A percentile compares a stretch with the other conserved stretches of the same genome.
phyloP scores from a whole-genome alignment of 768 basidiomycete species.

The Russula vinacea region DNA sequence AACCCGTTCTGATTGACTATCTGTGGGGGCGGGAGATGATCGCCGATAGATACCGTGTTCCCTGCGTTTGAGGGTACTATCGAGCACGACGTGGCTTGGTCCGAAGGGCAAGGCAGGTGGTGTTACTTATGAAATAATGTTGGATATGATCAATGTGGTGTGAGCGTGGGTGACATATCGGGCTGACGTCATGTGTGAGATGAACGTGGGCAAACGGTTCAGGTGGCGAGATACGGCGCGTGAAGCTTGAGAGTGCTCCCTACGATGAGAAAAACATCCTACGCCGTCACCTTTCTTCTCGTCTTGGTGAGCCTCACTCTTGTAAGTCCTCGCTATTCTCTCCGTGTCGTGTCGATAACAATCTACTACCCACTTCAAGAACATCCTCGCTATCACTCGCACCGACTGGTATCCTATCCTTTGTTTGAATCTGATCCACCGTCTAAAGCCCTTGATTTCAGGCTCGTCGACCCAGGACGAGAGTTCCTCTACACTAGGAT shows the following conservation, averaged over 20 bases:
- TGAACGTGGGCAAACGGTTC: background rate
- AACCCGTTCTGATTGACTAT: constrained; percentile 8
- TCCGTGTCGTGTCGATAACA: background rate
- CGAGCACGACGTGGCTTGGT: constrained; percentile 2
- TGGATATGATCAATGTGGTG: background rate
- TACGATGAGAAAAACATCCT: constrained; percentile 66
- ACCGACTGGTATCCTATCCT: constrained; percentile 58
- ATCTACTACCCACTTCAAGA: constrained; percentile 40
- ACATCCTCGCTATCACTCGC: constrained; percentile 52
- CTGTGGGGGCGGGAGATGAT: constrained; percentile 48
- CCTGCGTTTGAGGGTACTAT: constrained; percentile 32
- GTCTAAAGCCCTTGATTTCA: constrained; percentile 3
- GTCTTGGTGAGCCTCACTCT: constrained; percentile 50
- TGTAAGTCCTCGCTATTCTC: constrained; percentile 40
- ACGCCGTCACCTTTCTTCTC: constrained; percentile 59
- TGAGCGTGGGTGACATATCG: background rate
- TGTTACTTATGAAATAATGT: constrained; percentile 1
- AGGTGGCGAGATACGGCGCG: background rate
- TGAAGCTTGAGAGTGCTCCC: background rate
- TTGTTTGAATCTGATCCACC: constrained; percentile 6
- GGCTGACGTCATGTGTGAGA: constrained; percentile 8
- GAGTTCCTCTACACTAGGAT: constrained; percentile 48
- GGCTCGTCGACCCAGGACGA: constrained; percentile 42
- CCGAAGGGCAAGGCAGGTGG: constrained; percentile 19
- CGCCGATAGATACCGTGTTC: constrained; percentile 63